phyloP scores from a whole-genome alignment of 1,284 basidiomycete species.

The Tranzscheliella williamsii region DNA sequence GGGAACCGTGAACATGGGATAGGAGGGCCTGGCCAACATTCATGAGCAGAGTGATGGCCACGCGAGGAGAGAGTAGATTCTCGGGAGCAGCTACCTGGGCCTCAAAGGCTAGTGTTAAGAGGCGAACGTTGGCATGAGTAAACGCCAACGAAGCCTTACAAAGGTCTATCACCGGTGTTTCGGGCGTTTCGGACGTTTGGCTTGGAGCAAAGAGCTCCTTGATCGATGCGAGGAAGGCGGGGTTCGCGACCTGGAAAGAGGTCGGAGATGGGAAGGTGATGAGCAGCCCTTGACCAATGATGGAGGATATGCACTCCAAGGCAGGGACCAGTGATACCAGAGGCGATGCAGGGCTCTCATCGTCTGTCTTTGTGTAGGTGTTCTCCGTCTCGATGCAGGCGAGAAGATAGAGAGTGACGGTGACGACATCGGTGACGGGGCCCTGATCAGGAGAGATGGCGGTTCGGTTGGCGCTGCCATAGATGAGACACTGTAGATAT shows the following conservation, averaged over 20 bases:
- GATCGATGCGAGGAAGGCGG: constrained; percentile 12
- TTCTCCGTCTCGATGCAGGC: constrained; percentile 1
- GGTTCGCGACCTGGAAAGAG: constrained; percentile 8
- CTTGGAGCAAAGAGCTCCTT: not conserved
- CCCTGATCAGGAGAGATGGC: constrained; percentile 24
- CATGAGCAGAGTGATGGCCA: constrained; percentile 31
- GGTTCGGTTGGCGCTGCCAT: constrained; percentile 21
- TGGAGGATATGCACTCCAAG: constrained; percentile 28
- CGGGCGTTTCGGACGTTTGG: not conserved
- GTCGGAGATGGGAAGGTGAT: constrained; percentile 19
- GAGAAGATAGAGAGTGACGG: constrained; percentile 21
- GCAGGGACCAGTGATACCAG: constrained; percentile 5
- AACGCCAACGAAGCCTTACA: constrained; percentile 6
- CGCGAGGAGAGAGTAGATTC: constrained; percentile 33
- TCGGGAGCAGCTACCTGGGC: constrained; percentile 11
- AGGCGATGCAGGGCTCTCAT: not conserved
- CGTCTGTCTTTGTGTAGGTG: too few species aligned
- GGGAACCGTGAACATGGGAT: constrained; percentile 8
- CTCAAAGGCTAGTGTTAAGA: constrained; percentile 21
- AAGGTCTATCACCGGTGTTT: not conserved
- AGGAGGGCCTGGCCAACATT: constrained; percentile 25
- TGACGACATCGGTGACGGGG: constrained; percentile 34
- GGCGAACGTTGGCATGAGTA: constrained; percentile 17
- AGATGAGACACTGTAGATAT: constrained; percentile 27
- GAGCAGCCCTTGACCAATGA: constrained; percentile 32